Evolutionary conservation across 768 basidiomycete species (phyloP), one percentile per base, ranked within the genome.

Genomic region (Clitopilus hobsonii): DNA sequence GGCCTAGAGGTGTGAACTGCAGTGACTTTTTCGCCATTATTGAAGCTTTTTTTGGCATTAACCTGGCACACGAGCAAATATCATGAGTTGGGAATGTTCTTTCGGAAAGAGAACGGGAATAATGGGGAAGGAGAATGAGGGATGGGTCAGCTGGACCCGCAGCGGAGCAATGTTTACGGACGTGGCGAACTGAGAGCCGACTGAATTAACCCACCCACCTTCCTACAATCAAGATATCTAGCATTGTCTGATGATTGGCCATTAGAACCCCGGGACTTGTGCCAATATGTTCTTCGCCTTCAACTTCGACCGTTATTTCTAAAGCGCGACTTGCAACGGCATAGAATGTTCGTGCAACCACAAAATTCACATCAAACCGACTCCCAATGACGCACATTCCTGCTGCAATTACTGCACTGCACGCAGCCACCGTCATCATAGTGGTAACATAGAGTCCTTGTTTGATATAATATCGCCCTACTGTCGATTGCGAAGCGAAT

Each of bases 21-120:
- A 98, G 74, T 48, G 92, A 89, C 63, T 88, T 86, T 79, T 99
- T 99, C 18, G 94, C 87, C 84, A 95, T 91, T 66, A 99, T 95
- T 38, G 88, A 82, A 5, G 91, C 80, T 58, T 82, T 81, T 60
- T 80, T 80, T 11, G 93, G 96, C 74, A 97, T 89, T 60, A 93
- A 77, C 61, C 92, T 90, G 61, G 47, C 41, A 49, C 56, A 51
- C 47, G 47, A 59, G 30, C n/a, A 49, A n/a, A 32, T 38, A 26
- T 49, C 47, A 25, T 27, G 54, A 54, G 36, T 54, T 36, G 13
- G 51, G 14, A 53, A 58, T 49, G 24, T 38, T n/a, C n/a, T n/a
- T n/a, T 27, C 52, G 51, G n/a, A 48, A 56, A 54, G 50, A 26
- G 24, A 38, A 28, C 30, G 49, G 38, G 49, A 38, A 41, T 28